Conservation (phyloP, 192 early-diverging fungal genomes). For the Backusella tarrabulga region DNA sequence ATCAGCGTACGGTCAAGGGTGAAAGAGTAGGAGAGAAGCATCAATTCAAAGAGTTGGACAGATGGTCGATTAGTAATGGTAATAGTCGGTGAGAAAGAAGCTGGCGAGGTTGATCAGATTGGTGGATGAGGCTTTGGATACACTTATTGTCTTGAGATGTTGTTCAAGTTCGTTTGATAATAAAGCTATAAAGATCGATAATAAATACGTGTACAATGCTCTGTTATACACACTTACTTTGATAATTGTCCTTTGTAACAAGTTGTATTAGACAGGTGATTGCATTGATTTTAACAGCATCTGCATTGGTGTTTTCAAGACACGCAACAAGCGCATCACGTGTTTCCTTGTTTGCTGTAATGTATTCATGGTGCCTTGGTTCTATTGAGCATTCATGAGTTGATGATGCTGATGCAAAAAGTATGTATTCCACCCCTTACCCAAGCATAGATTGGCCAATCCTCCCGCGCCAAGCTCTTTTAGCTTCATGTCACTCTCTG, state of each 20-base stretch:
- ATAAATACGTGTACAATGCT: background rate
- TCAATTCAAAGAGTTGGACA: slow-evolving; percentile 8
- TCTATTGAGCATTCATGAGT: background rate
- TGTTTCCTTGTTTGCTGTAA: background rate
- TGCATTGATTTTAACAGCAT: background rate
- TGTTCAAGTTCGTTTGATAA: background rate
- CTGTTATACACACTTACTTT: background rate
- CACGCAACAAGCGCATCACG: background rate
- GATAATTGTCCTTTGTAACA: background rate
- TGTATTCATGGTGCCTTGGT: slow-evolving; percentile 8
- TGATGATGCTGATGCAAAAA: background rate
- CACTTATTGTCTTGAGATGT: background rate
- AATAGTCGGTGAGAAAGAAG: slow-evolving; percentile 2
- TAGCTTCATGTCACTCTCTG: slow-evolving; percentile 2
- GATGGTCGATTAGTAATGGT: background rate
- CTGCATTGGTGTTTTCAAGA: background rate
- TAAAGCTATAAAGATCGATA: background rate
- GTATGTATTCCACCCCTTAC: background rate
- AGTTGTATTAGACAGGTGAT: slow-evolving; percentile 14
- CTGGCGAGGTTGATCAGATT: background rate
- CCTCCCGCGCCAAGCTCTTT: slow-evolving; percentile 30
- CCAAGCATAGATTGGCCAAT: slow-evolving; percentile 31
- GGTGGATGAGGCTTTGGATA: background rate
- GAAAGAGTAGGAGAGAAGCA: background rate
- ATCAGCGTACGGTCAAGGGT: slow-evolving; percentile 6